A percentile compares a stretch with the other conserved stretches of the same genome.
Evolutionary conservation across 2,329 filamentous ascomycete species (phyloP).

Genomic region (Neofusicoccum cordaticola): DNA sequence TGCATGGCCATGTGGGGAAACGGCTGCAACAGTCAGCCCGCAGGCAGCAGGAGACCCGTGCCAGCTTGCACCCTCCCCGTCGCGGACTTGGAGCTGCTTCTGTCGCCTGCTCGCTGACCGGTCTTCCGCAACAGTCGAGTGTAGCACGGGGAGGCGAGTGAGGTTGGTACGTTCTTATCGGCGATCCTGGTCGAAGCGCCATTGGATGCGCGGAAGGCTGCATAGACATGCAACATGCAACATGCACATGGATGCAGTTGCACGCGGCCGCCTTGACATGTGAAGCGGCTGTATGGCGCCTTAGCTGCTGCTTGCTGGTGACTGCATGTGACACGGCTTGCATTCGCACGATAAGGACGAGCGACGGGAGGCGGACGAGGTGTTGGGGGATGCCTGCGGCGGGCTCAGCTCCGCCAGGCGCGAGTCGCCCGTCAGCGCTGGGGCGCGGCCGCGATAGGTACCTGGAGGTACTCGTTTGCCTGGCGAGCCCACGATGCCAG

Average conservation of each 20-base stretch:
- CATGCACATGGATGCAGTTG: neutral
- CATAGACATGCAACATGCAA: neutral
- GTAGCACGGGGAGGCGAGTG: neutral
- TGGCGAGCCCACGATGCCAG: neutral
- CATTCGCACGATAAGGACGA: neutral
- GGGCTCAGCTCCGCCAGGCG: neutral
- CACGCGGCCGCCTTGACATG: neutral
- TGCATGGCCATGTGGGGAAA: neutral
- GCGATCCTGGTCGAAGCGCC: neutral
- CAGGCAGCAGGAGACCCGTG: neutral
- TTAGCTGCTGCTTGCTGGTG: neutral
- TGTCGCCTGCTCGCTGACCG: neutral
- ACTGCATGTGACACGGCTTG: neutral
- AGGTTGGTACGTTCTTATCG: neutral
- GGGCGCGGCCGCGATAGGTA: neutral
- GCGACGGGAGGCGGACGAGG: no score
- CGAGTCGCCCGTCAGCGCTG: neutral
- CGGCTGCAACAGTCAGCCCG: neutral
- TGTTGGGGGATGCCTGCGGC: neutral
- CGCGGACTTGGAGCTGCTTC: neutral
- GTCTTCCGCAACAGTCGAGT: neutral
- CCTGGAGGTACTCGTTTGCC: neutral
- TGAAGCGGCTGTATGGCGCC: neutral
- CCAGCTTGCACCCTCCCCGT: neutral
- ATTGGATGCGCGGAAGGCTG: neutral